phyloP scores from a whole-genome alignment of 2,329 filamentous ascomycete species.

The Colletotrichum navitas region DNA sequence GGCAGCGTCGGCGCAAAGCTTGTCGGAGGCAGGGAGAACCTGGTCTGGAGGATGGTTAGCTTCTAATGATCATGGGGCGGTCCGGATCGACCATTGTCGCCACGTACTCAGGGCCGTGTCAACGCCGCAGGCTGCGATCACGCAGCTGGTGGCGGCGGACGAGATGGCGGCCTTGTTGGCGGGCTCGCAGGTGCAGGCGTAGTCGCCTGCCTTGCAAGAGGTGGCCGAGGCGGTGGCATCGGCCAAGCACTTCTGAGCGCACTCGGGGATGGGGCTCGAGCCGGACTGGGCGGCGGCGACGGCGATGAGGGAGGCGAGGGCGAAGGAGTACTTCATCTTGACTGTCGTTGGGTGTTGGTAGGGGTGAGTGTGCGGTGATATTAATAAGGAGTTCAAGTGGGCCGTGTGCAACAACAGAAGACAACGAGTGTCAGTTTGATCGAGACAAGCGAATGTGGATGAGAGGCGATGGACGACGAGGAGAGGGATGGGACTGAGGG shows the following conservation, averaged over 20 bases:
- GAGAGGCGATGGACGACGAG: neutral
- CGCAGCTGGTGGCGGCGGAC: slow-evolving; percentile 51
- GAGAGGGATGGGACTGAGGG: slow-evolving; percentile 11
- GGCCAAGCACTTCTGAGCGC: slow-evolving; percentile 54
- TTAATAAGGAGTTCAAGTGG: slow-evolving; percentile 5
- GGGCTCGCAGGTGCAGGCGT: slow-evolving; percentile 51
- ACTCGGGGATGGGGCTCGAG: slow-evolving; percentile 48
- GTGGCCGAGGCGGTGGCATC: slow-evolving; percentile 49
- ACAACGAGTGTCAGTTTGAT: slow-evolving; percentile 26
- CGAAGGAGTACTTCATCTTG: slow-evolving; percentile 44
- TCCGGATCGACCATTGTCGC: neutral
- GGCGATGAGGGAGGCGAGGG: slow-evolving; percentile 50
- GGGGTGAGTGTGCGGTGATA: slow-evolving; percentile 28
- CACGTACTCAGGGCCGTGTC: slow-evolving; percentile 56
- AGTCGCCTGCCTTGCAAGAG: slow-evolving; percentile 51
- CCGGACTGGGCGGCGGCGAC: slow-evolving; percentile 49
- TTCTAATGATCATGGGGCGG: too few species aligned
- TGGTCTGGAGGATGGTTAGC: slow-evolving; percentile 48
- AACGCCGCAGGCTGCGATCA: slow-evolving; percentile 53
- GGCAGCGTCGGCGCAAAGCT: slow-evolving; percentile 49
- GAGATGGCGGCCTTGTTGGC: slow-evolving; percentile 51
- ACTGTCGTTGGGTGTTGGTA: slow-evolving; percentile 24
- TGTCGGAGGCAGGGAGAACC: slow-evolving; percentile 54
- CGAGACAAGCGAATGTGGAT: slow-evolving; percentile 25
- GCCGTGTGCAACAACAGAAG: slow-evolving; percentile 17